Conservation (phyloP, 495 filamentous ascomycete genomes). For the Cercophora newfieldiana region DNA sequence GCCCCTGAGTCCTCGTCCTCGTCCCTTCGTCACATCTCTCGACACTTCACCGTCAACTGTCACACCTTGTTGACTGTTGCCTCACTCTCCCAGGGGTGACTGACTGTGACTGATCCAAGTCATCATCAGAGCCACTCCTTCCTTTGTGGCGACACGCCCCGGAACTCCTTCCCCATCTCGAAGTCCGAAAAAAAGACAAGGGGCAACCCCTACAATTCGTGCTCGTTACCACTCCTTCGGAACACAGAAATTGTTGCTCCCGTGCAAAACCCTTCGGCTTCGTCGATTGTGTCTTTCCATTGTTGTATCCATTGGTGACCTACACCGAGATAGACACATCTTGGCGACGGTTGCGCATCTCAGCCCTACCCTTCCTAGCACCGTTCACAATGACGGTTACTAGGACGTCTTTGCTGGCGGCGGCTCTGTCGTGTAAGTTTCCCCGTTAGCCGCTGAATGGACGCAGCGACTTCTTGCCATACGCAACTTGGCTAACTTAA, state of each 20-base stretch:
- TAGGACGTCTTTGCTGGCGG: constrained; percentile 8
- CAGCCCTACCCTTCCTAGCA: not conserved
- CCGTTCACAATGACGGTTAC: constrained; percentile 16
- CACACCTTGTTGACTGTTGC: not conserved
- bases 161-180: not conserved
- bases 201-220: not conserved
- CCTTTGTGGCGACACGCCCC: not conserved
- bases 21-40: not conserved
- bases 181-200: constrained; percentile 2
- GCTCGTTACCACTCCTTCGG: not conserved
- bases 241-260: not conserved
- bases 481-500: not conserved
- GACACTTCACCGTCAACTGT: not conserved
- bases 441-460: not conserved
- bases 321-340: not conserved
- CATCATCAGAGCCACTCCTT: not conserved
- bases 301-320: not conserved
- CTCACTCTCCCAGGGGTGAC: not conserved
- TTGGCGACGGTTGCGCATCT: not conserved
- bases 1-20: not conserved
- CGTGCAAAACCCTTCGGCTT: not conserved
- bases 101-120: too few relatives aligned
- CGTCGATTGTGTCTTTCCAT: not conserved
- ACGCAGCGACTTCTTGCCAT: not conserved
- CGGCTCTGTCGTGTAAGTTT: constrained; percentile 26